phyloP scores from a whole-genome alignment of 75 land plant genomes.

The Larix kaempferi region DNA sequence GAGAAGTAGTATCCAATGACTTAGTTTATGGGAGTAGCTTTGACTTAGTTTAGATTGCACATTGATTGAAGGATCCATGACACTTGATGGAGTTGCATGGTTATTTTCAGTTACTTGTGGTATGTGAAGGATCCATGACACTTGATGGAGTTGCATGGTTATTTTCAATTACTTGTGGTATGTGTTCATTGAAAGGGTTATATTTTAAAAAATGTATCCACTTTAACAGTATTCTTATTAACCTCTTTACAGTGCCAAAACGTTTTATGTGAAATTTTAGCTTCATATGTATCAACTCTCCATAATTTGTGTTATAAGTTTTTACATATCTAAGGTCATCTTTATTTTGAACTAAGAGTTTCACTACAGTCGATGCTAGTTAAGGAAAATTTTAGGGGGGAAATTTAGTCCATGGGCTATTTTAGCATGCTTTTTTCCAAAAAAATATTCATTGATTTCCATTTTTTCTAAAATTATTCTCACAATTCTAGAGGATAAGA shows the following conservation, averaged over 20 bases:
- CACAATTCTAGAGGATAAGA: no score
- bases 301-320: background rate
- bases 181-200: background rate
- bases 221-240: conserved; percentile 2
- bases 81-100: background rate
- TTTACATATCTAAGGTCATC: conserved; percentile 12
- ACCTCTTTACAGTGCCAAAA: conserved; percentile 6
- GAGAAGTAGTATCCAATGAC: conserved; percentile 42
- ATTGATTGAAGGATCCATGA: no score
- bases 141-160: background rate
- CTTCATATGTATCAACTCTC: conserved; percentile 5
- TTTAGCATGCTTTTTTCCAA: no score
- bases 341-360: background rate
- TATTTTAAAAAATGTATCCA: background rate
- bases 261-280: background rate
- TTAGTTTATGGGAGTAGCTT: conserved; percentile 82
- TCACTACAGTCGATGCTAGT: background rate
- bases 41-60: conserved; percentile 22
- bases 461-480: no score
- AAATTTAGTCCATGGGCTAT: no score
- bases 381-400: no score
- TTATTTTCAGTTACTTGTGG: background rate
- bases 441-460: no score
- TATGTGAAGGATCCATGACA: background rate
- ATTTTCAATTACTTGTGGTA: background rate